Base-by-base conservation (phyloP, 169 alveolate species). In the Toxoplasma gondii region DNA sequence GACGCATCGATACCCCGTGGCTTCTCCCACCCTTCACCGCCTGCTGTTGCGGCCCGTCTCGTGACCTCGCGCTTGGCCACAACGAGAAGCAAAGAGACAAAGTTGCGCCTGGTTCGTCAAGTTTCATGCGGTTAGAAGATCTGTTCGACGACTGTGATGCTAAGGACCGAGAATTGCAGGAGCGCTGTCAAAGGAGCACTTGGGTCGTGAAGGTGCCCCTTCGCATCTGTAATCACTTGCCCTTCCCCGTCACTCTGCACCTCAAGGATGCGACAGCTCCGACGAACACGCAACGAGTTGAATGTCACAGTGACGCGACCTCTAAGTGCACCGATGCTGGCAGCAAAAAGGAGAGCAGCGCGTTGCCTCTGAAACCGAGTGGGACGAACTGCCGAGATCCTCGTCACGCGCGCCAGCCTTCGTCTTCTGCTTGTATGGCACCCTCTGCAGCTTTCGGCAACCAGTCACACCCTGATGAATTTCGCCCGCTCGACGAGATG, bases 171-270 rank as follows among this genome's bases (percentile, higher is more conserved):
- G n/a, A 16, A 19, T 10, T 27, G 74, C 5, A 19, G 74, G n/a
- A 16, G 5, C 24, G 34, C 29, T 64, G 74, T 19, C 74, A 64
- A 31, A 64, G 74, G 74, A 64, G 74, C n/a, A 64, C 74, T 22
- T 82, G 88, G 88, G 44, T 43, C 1, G 54, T 82, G 54, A 82
- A 82, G n/a, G 88, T 45, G 19, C 88, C 88, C 22, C 64, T 82
- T 27, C 53, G 88, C 38, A 82, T 82, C 22, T 82, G 88, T 45
- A 82, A 82, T 43, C 88, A 82, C 24, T 67, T 82, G 29, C 88
- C 88, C 5, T 82, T 38, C 34, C 64, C 88, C 19, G 44, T 82
- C 24, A 39, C 64, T 9, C 67, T 82, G 22, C 53, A 67, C 53
- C 17, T 82, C 16, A 29, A 12, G 53, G 88, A 82, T 31, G 74